Evolutionary conservation across 371 early-diverging fungal species (phyloP), one percentile per base, ranked within the genome.

Genomic region (Mortierella sp.): DNA sequence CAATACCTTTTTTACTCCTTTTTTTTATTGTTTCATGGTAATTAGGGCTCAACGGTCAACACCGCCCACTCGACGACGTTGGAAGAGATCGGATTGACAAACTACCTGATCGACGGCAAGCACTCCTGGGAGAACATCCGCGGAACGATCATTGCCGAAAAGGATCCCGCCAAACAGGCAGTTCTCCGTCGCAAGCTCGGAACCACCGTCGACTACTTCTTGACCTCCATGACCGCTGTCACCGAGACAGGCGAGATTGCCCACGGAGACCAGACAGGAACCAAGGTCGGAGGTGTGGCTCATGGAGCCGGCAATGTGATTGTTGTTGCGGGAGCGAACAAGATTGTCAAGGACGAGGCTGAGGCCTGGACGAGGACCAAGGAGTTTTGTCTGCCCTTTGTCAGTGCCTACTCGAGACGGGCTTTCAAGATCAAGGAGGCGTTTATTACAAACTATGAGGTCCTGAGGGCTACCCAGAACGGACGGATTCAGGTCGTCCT

Each of bases 51-150:
- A 19, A 66, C 85, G 10, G 29, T 85, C 44, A 68, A 64, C 64
- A 78, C 66, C 13, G 76, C 63, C 22, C 85, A 85, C 80, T 82
- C 83, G 4, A 85, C 85, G 0, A 85, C 85, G 9, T 72, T 85
- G 64, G 86, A 85, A 44, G 85, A 75, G 52, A 76, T 81, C 39
- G 86, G 86, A 22, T 72, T 86, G 37, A 73, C 86, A 64, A 80
- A 86, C 50, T 80, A 79, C 43, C 53, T 85, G 19, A 86, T 85
- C 39, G 74, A 78, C 16, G 63, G 40, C 31, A 69, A 65, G 29
- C 74, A 52, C 9, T 65, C 72, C 11, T 82, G 69, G 67, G 29
- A 73, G 13, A 85, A 85, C 72, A 66, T 85, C 44, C 67, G 66
- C 29, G 69, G 64, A 6, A 58, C 67, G n/a, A 77, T 80, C 37